phyloP scores from a whole-genome alignment of 371 early-diverging fungal genomes.

The Blastocladiella emersonii region DNA sequence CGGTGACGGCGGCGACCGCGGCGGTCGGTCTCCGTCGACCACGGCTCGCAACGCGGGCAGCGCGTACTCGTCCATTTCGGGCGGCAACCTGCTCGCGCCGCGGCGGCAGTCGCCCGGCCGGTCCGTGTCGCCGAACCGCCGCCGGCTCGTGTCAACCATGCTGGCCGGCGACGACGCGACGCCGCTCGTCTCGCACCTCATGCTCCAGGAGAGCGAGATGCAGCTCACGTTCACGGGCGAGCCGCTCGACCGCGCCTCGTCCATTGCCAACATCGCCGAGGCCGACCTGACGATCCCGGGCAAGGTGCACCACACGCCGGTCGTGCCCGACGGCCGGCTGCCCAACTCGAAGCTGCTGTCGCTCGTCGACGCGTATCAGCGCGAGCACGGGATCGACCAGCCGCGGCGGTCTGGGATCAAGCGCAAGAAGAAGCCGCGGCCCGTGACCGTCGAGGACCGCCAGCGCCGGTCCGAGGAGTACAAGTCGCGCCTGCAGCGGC shows the following conservation, averaged over 20 bases:
- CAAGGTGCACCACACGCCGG: neutral
- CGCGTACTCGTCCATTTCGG: no score
- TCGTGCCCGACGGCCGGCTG: neutral
- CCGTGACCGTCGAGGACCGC: neutral
- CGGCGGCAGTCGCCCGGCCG: no score
- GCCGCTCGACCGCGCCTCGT: no score
- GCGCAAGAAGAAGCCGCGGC: neutral
- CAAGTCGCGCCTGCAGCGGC: constrained; percentile 2
- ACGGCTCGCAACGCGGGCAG: no score
- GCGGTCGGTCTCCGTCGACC: no score
- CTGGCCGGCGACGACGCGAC: no score
- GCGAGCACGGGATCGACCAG: neutral
- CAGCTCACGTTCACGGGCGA: no score
- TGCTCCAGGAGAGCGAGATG: neutral
- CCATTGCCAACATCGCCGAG: neutral
- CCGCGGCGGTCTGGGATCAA: neutral
- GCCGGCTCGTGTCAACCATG: no score
- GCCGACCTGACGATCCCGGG: neutral
- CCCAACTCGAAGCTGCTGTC: neutral
- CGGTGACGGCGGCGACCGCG: no score
- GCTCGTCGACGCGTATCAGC: neutral
- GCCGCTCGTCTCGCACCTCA: no score
- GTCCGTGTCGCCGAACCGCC: no score
- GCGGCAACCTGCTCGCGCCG: no score
- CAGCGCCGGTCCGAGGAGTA: neutral